Evolutionary conservation across 2,329 filamentous ascomycete genomes (phyloP), one percentile per base, ranked within the genome.

Genomic region (Metarhizium anisopliae): DNA sequence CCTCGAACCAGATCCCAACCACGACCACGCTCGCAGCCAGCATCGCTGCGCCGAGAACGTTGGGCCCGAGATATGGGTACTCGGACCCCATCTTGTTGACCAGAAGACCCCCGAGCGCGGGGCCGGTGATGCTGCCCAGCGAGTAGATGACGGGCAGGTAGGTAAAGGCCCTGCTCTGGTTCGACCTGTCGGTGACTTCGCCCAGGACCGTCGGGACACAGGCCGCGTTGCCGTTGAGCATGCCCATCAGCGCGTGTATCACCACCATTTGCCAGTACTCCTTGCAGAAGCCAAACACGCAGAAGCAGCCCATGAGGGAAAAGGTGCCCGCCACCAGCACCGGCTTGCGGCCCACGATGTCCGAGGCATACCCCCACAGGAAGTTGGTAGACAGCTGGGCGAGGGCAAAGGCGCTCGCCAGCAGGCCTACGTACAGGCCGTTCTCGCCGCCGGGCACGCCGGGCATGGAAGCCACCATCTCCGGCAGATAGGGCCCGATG

Each of bases 121-220:
- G 94, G 0, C 94, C 94, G 0, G 92, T 94, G 59, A 99, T 96
- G 47, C 89, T 90, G 18, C 94, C 94, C 38, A 99, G 77, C 4
- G 93, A 93, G 70, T 99, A 99, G n/a, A 97, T 86, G 43, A 97
- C 87, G 0, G 94, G 94, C 47, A 99, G 76, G 74, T 96, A 99
- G 2, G 89, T 94, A 65, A 99, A 99, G 0, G 91, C 94, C 54
- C 82, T 82, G 66, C 90, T 94, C 77, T 99, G 94, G 69, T 99
- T 99, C 60, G 87, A 94, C 55, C 90, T 84, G 67, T 97, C 92
- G 2, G 94, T 99, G 53, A 99, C 87, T 70, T 99, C 94, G 45
- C 94, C 94, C 51, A 99, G 72, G 51, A 93, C 95, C 0, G 94
- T 96, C 7, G 90, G 93, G 14, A 99, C 91, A 13, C 96, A 86